Percentiles rank a stretch among this genome's conserved stretches.
Evolutionary conservation across 2,329 filamentous ascomycete species (phyloP).

Genomic region (Rutstroemia sp.): DNA sequence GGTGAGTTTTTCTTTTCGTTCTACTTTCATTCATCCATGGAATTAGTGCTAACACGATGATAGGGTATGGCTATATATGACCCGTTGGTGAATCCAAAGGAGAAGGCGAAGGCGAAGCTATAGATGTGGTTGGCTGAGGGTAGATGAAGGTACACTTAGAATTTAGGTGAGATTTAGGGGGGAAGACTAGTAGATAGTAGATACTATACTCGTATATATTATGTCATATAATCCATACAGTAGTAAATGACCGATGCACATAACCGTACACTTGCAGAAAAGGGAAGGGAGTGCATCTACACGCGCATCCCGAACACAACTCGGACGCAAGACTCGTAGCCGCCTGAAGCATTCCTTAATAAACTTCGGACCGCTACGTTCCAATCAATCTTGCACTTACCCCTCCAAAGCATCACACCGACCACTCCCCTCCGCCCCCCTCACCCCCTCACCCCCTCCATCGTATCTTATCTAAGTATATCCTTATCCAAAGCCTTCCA

Average conservation of each 20-base stretch:
- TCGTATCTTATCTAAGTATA: not conserved
- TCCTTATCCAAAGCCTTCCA: not conserved
- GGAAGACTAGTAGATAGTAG: no score
- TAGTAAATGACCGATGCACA: not conserved
- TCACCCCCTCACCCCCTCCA: not conserved
- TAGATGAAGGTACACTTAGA: not conserved
- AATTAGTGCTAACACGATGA: slow-evolving; percentile 3
- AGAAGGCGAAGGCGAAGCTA: slow-evolving; percentile 37
- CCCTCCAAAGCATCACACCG: not conserved
- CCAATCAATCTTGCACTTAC: not conserved
- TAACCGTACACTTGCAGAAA: no score
- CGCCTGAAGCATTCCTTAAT: not conserved
- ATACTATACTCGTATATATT: not conserved
- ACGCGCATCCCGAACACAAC: not conserved
- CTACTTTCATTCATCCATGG: not conserved
- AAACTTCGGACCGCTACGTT: not conserved
- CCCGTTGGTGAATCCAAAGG: slow-evolving; percentile 39
- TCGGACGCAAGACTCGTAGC: not conserved
- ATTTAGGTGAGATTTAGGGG: not conserved
- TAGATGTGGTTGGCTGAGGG: slow-evolving; percentile 17
- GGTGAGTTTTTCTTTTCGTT: slow-evolving; percentile 16
- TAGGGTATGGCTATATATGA: slow-evolving; percentile 33
- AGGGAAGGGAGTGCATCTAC: no score
- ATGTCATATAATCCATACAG: not conserved
- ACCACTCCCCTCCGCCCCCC: not conserved